phyloP scores from a whole-genome alignment of 352 stramenopile genomes.

The Pythium vanterpoolii region DNA sequence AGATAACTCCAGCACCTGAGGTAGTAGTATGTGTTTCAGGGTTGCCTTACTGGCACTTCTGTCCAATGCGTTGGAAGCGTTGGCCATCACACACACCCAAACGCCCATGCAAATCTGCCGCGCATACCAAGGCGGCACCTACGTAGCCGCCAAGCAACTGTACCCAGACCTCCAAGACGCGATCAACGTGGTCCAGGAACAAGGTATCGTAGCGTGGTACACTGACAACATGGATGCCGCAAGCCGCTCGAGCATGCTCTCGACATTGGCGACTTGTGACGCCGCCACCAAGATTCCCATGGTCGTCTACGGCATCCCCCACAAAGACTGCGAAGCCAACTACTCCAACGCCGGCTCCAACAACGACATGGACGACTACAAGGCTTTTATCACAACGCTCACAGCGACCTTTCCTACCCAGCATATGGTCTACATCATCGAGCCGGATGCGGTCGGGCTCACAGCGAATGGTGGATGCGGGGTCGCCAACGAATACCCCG shows the following conservation, averaged over 20 bases:
- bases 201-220: slow-evolving; percentile 28
- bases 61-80: neutral
- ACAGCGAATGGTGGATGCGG: slow-evolving; percentile 19
- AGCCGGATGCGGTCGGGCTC: slow-evolving; percentile 31
- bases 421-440: slow-evolving; percentile 32
- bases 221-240: slow-evolving; percentile 18
- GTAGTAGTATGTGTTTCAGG: neutral
- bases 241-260: neutral
- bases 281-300: slow-evolving; percentile 23
- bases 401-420: slow-evolving; percentile 11
- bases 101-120: slow-evolving; percentile 14
- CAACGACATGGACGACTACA: slow-evolving; percentile 28
- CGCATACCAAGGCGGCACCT: slow-evolving; percentile 6
- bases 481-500: slow-evolving; percentile 18
- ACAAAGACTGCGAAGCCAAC: slow-evolving; percentile 32
- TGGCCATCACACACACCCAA: neutral
- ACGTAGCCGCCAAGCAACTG: slow-evolving; percentile 12
- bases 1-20: neutral
- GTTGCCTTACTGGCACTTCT: neutral
- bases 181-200: slow-evolving; percentile 19
- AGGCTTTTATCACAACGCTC: slow-evolving; percentile 23
- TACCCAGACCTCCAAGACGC: slow-evolving; percentile 19
- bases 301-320: slow-evolving; percentile 33
- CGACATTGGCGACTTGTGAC: slow-evolving; percentile 1
- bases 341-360: slow-evolving; percentile 28